phyloP scores from a whole-genome alignment of 2,329 filamentous ascomycete genomes.

The Ustilaginoidea virens region DNA sequence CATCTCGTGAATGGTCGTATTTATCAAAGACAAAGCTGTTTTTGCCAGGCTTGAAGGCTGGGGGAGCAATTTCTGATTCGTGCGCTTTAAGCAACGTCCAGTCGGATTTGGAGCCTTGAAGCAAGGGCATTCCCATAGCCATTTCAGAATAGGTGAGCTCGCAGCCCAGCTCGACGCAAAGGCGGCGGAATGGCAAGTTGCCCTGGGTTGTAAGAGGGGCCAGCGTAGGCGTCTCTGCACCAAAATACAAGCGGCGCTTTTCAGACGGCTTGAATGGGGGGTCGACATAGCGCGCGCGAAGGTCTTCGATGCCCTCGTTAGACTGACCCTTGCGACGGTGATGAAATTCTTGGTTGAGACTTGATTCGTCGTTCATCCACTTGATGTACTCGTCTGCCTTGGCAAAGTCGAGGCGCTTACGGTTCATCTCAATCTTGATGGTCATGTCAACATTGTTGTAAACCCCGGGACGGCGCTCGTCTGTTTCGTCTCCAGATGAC shows the following conservation, averaged over 20 bases:
- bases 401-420: slow-evolving; percentile 53
- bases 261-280: slow-evolving; percentile 81
- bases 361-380: slow-evolving; percentile 57
- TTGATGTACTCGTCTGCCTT: slow-evolving; percentile 61
- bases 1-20: slow-evolving; percentile 70
- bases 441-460: slow-evolving; percentile 58
- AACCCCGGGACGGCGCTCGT: slow-evolving; percentile 45
- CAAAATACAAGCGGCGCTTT: slow-evolving; percentile 88
- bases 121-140: slow-evolving; percentile 79
- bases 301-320: slow-evolving; percentile 42
- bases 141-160: slow-evolving; percentile 97
- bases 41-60: slow-evolving; percentile 42
- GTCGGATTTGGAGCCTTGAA: slow-evolving; percentile 81
- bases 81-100: slow-evolving; percentile 94
- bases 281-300: slow-evolving; percentile 68
- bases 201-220: slow-evolving; percentile 93
- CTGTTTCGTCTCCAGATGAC: slow-evolving; percentile 14
- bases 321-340: slow-evolving; percentile 27
- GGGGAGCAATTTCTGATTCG: slow-evolving; percentile 61
- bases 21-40: slow-evolving; percentile 42
- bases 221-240: slow-evolving; percentile 80
- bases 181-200: slow-evolving; percentile 82
- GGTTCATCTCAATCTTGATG: slow-evolving; percentile 60
- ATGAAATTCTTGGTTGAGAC: slow-evolving; percentile 22
- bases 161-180: slow-evolving; percentile 79